Base-by-base conservation (phyloP, 192 early-diverging fungal genomes). In the Rhizoclosmatium globosum region DNA sequence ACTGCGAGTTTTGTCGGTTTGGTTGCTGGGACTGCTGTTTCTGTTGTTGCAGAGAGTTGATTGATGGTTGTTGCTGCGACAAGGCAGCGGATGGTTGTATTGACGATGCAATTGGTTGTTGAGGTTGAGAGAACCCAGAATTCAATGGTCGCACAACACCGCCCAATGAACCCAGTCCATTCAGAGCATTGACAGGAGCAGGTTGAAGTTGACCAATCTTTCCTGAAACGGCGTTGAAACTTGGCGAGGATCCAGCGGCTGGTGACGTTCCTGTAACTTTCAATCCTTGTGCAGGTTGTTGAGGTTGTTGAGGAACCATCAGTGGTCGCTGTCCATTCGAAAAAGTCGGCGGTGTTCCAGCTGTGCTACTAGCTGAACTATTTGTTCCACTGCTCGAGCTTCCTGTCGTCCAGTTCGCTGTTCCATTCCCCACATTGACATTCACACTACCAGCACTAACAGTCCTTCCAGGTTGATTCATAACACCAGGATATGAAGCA, bases 301-400 rank as follows among this genome's bases (percentile, higher is more conserved):
- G 15, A 0, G 15, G n/a, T 31, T 31, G 31, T 31, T 31, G 56
- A 57, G n/a, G 56, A 17, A 57, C 62, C 62, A 64, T 7, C 7
- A 64, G 7, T 21, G 41, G 62, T 21, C 41, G 7, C 62, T 42
- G 62, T 53, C 50, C 50, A 13, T 17, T 21, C 7, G 62, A 23
- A 7, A 41, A 11, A 0, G 41, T 42, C 21, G 62, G 23, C 62
- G 21, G 62, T 7, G 62, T 39, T 64, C 62, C 41, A 11, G 41
- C 21, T 11, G 7, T 64, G 41, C 23, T 23, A 64, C 62, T 64
- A 11, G 62, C 21, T 6, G 23, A 7, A 41, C 41, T 64, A 1
- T 11, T 23, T 64, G 62, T 53, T 17, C 9, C 50, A 53, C 50
- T 53, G 50, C 50, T 53, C 62, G 62, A 64, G 62, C 62, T 64